Percentiles rank a stretch among this genome's conserved stretches.
Evolutionary conservation across 2,329 filamentous ascomycete genomes (phyloP).

Genomic region (Fusarium subtropicale): DNA sequence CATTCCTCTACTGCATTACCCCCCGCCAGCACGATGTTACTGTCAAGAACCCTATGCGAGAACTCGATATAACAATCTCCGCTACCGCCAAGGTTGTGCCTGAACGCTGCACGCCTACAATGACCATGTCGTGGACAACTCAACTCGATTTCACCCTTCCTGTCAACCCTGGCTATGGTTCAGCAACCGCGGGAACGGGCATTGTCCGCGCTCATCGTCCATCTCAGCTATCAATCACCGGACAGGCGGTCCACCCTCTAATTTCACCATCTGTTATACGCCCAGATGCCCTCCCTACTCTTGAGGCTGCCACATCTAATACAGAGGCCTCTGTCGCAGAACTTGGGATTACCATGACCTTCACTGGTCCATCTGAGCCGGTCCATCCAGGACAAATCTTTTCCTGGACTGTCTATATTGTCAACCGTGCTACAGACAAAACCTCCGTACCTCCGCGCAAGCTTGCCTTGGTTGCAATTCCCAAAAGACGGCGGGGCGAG

Average conservation of each 20-base stretch:
- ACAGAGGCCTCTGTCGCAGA: slow-evolving; percentile 64
- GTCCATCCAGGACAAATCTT: slow-evolving; percentile 75
- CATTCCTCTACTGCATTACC: slow-evolving; percentile 76
- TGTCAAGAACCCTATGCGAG: slow-evolving; percentile 61
- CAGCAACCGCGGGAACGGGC: slow-evolving; percentile 61
- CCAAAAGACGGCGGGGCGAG: slow-evolving; percentile 71
- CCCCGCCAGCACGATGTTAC: slow-evolving; percentile 61
- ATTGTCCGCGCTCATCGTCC: slow-evolving; percentile 72
- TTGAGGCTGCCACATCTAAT: slow-evolving; percentile 64
- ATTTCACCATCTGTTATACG: slow-evolving; percentile 67
- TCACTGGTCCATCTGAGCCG: slow-evolving; percentile 68
- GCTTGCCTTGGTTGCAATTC: slow-evolving; percentile 75
- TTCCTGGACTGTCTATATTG: slow-evolving; percentile 78
- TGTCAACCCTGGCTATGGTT: slow-evolving; percentile 72
- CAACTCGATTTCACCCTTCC: slow-evolving; percentile 75
- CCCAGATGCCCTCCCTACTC: slow-evolving; percentile 69
- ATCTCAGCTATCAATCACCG: slow-evolving; percentile 71
- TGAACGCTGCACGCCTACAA: slow-evolving; percentile 67
- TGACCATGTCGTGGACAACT: slow-evolving; percentile 76
- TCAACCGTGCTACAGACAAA: slow-evolving; percentile 72
- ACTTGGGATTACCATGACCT: slow-evolving; percentile 80
- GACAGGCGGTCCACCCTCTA: slow-evolving; percentile 65
- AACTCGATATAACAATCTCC: slow-evolving; percentile 69
- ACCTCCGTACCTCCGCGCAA: slow-evolving; percentile 66
- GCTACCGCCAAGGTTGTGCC: slow-evolving; percentile 69